phyloP scores from a whole-genome alignment of 768 basidiomycete genomes.

The Mrakia blollopis region DNA sequence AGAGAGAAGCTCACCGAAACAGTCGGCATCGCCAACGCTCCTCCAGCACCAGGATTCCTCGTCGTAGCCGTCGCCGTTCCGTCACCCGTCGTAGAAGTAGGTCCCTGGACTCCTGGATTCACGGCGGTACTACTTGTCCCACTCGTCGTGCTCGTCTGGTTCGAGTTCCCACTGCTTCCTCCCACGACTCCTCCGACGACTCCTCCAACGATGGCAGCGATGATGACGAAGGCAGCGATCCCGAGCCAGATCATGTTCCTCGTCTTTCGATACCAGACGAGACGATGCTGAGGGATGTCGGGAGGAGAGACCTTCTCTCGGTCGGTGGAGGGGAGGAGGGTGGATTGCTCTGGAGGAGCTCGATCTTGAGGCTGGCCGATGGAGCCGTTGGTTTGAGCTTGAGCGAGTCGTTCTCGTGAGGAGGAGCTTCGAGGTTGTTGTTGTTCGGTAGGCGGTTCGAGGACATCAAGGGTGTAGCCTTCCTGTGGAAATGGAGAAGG shows the following conservation, averaged over 20 bases:
- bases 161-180: not conserved
- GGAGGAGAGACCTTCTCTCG: not conserved
- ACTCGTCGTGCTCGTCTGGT: not conserved
- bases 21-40: too few species aligned
- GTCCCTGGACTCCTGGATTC: not conserved
- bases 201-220: slow-evolving; percentile 4
- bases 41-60: too few species aligned
- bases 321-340: not conserved
- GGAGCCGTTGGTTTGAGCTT: too few species aligned
- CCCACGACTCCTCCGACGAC: not conserved
- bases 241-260: not conserved
- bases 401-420: not conserved
- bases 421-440: not conserved
- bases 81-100: too few species aligned
- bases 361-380: too few species aligned
- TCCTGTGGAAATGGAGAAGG: not conserved
- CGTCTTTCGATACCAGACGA: not conserved
- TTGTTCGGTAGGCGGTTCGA: not conserved
- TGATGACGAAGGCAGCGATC: not conserved
- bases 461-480: slow-evolving; percentile 2
- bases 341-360: too few species aligned
- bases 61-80: too few species aligned
- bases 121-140: not conserved
- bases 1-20: too few species aligned
- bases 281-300: not conserved